phyloP scores from a whole-genome alignment of 352 stramenopile species.

The Globisporangium irregulare region DNA sequence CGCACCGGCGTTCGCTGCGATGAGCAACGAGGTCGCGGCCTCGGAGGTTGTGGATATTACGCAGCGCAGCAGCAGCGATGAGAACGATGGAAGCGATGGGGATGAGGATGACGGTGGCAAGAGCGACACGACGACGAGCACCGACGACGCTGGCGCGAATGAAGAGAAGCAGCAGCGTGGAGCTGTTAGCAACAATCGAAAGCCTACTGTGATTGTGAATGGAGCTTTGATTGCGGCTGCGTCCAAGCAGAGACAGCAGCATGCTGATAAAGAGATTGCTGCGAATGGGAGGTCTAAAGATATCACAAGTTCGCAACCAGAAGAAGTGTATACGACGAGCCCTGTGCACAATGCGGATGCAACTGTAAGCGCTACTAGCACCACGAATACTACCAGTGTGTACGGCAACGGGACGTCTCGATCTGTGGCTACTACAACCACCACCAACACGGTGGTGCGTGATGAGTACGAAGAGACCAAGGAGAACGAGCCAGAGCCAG shows the following conservation, averaged over 20 bases:
- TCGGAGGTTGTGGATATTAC: constrained; percentile 15
- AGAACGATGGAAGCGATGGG: constrained; percentile 4
- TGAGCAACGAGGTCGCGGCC: constrained; percentile 10
- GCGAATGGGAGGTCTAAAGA: neutral
- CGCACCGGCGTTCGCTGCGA: constrained; percentile 13
- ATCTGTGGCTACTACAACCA: neutral
- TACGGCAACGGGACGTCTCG: neutral
- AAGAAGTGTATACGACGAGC: constrained; percentile 5
- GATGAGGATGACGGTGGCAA: neutral
- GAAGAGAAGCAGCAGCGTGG: neutral
- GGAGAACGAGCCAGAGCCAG: constrained; percentile 4
- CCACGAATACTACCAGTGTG: neutral
- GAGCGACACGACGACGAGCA: constrained; percentile 4
- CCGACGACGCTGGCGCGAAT: neutral
- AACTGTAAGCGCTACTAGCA: neutral
- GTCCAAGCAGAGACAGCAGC: neutral
- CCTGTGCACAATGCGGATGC: neutral
- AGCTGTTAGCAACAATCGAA: neutral
- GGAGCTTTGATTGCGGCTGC: neutral
- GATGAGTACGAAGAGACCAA: constrained; percentile 14
- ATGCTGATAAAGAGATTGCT: neutral
- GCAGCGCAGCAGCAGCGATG: constrained; percentile 10
- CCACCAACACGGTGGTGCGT: neutral
- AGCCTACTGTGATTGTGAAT: neutral
- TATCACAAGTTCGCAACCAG: neutral